Base-by-base conservation (phyloP, 2,329 filamentous ascomycete species). In the Ophiostoma ips region DNA sequence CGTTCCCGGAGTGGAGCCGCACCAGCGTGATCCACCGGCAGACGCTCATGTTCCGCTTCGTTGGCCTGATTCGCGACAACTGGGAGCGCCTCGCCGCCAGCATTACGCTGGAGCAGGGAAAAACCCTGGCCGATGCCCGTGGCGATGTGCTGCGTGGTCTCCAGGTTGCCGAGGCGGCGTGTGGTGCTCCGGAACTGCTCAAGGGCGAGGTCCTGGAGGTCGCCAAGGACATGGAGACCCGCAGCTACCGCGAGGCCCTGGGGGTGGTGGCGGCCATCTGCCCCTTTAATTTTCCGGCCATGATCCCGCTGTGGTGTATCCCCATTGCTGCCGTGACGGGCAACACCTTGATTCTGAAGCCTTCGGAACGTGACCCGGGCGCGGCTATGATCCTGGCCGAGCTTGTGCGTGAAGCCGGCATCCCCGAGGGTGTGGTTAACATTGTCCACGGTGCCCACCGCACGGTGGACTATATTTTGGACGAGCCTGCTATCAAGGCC, bases 251-350 rank as follows among this genome's bases (percentile, higher is more conserved):
- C 55, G 86, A 92, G 72, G 84, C 86, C 53, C 68, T 92, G 61
- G 86, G 86, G 50, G 81, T 92, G 33, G 81, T 84, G 40, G 84
- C 85, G 52, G 84, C 86, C 52, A 92, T 92, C 58, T 92, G 86
- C 72, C 86, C 86, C 2, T 92, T 92, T 63, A 92, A 92, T 72
- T 92, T 92, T 69, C 86, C 86, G 40, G 86, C 86, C 59, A 94
- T 94, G 86, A 92, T 94, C 64, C 87, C 86, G 3, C 74, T 94
- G n/a, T 94, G 86, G 86, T 87, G 78, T 54, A 88, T 94, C 55
- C 87, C 86, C 36, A 84, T 92, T 58, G 86, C 86, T 44, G 86
- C 85, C 40, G 77, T 89, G 28, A 87, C 84, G 16, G 86, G 86
- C 48, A 94, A 94, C 71, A 89, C 84, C 13, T 71, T 88, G 52